Conservation (phyloP, 2,329 filamentous ascomycete species). For the Aspergillus sojae region DNA sequence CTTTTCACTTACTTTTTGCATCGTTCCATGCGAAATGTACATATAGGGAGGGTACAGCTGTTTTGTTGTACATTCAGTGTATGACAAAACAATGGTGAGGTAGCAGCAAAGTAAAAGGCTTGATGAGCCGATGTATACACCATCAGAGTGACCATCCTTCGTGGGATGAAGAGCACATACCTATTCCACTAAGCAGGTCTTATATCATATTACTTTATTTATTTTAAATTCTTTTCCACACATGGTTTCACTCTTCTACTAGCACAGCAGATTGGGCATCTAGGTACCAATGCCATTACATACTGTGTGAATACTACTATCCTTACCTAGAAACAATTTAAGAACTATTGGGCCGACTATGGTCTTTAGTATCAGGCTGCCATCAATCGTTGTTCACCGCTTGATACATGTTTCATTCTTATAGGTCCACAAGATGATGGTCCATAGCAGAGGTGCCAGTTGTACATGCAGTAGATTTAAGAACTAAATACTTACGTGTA, state of each 20-base stretch:
- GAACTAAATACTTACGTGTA: neutral
- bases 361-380: neutral
- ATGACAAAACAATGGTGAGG: neutral
- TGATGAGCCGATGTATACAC: neutral
- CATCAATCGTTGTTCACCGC: neutral
- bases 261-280: slow-evolving; percentile 13
- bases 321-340: neutral
- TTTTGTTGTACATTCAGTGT: neutral
- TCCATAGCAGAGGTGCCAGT: slow-evolving; percentile 14
- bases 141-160: neutral
- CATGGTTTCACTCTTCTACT: slow-evolving; percentile 3
- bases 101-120: neutral
- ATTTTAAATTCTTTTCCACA: neutral
- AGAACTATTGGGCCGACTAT: slow-evolving; percentile 1
- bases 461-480: slow-evolving; percentile 12
- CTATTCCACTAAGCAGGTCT: neutral
- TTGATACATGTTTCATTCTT: slow-evolving; percentile 20
- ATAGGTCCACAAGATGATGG: slow-evolving; percentile 15
- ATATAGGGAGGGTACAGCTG: neutral
- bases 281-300: neutral
- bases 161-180: no score
- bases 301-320: neutral
- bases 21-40: neutral
- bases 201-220: neutral
- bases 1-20: neutral